A percentile compares a stretch with the other conserved stretches of the same genome.
phyloP scores from a whole-genome alignment of 441 rosid genomes.

The Pelargonium australe region DNA sequence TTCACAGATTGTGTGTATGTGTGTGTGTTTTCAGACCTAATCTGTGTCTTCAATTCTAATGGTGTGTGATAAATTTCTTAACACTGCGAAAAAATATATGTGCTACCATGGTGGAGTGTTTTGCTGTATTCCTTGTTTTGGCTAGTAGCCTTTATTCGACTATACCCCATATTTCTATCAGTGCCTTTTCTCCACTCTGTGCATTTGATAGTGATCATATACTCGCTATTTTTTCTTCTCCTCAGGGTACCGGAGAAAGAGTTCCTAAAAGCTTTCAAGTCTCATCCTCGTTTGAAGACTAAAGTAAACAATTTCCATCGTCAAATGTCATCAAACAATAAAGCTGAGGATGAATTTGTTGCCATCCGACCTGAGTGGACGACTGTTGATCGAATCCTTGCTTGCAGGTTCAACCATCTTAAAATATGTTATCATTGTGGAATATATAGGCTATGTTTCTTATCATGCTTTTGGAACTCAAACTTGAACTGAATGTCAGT shows the following conservation, averaged over 20 bases:
- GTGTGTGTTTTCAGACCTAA: background rate
- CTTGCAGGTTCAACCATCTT: slow-evolving; percentile 59
- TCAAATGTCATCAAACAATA: slow-evolving; percentile 57
- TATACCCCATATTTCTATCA: slow-evolving; percentile 16
- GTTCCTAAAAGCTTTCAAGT: slow-evolving; percentile 85
- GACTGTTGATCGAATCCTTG: slow-evolving; percentile 94
- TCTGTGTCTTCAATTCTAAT: slow-evolving; percentile 1
- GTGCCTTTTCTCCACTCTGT: slow-evolving; percentile 8
- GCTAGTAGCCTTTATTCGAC: background rate
- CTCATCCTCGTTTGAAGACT: slow-evolving; percentile 80
- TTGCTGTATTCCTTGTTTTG: background rate
- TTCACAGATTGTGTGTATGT: background rate
- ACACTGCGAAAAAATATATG: background rate
- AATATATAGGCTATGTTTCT: background rate
- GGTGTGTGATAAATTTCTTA: background rate
- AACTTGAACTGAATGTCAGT: background rate
- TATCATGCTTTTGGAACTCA: background rate
- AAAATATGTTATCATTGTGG: slow-evolving; percentile 13
- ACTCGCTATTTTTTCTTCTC: slow-evolving; percentile 13
- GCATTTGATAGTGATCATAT: slow-evolving; percentile 17
- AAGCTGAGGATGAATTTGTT: slow-evolving; percentile 70
- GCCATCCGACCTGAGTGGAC: slow-evolving; percentile 99
- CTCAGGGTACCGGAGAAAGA: slow-evolving; percentile 93
- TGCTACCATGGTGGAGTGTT: slow-evolving; percentile 1
- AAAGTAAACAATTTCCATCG: slow-evolving; percentile 89